Evolutionary conservation across 108 stramenopile species (phyloP), one percentile per base, ranked within the genome.

Genomic region (Discostella pseudostelligera): DNA sequence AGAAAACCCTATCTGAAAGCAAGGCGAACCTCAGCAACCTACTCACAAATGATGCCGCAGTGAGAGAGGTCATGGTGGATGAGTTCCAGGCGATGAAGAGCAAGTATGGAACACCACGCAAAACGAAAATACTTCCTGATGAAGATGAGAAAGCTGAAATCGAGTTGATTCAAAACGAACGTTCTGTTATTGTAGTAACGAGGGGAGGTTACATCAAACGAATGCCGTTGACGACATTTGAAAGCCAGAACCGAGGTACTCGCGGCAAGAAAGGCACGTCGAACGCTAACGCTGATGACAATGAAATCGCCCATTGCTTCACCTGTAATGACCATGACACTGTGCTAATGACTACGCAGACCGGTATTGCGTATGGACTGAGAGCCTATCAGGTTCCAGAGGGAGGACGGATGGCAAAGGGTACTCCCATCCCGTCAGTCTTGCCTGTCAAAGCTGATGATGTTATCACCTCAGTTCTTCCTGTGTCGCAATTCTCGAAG

Each of bases 241-340:
- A 96, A 59, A 86, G 85, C 42, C 97, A 97, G 61, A 82, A 79
- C 58, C 83, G 88, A 54, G 93, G 91, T 10, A 92, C 90, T 37
- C 63, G 89, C 40, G 94, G 95, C 19, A 94, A 83, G 67, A 85
- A 65, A 66, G 93, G 89, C 20, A 93, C 87, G 53, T 89, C 85
- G 6, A 74, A 61, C 58, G 62, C 69, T 8, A 65, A 77, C 19
- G 70, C 85, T 7, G 64, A 60, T 35, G 88, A 92, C 54, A 85
- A 88, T 59, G 91, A 88, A 66, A 83, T 98, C 7, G 71, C 86
- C 12, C 96, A 97, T 59, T 93, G 94, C 71, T 96, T 97, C 65
- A 94, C 96, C 10, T 97, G 96, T 72, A 95, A 94, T 62, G 96
- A 97, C 66, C 97, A 97, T 67, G 96, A 98, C 70, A 94, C 90